Evolutionary conservation across 2,329 filamentous ascomycete species (phyloP), one percentile per base, ranked within the genome.

Genomic region (Scolecobasidium constrictum): DNA sequence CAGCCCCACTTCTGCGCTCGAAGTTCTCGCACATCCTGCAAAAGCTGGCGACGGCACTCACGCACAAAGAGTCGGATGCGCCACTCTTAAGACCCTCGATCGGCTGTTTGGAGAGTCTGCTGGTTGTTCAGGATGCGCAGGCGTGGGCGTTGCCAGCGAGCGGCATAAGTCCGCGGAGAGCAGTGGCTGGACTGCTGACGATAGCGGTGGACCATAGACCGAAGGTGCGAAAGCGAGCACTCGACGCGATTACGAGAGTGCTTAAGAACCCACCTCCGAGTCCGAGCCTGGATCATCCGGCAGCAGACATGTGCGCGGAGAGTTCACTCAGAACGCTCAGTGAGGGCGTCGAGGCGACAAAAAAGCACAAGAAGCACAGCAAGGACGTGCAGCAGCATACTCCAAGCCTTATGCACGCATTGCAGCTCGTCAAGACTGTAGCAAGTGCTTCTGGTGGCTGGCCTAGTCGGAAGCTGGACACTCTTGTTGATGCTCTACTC

Each of bases 11-110:
- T 46, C 81, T 98, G 45, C 85, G 88, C 56, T 83, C 86, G 51
- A 95, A 96, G 63, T 98, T 98, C 67, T 83, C 85, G 20, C 85
- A 93, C 62, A 95, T 98, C 55, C 78, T 98, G 47, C 78, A 81
- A 22, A 80, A 83, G 47, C 76, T 98, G 51, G 87, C 86, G 16
- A 88, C 90, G 2, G 82, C 88, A 11, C 72, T 98, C 37, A 79
- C 84, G 42, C 72, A 85, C 50, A 70, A 78, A 35, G 83, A 92
- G 53, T 84, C 86, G 47, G 90, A 95, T 63, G 86, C 92, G 5
- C 83, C 88, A 4, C 73, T 96, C 5, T 69, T 96, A 44, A 74
- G 85, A 54, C 82, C 88, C 0, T 92, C 87, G 9, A 92, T 96
- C 55, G 92, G 92, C 53, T 94, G 86, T 57, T 73, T 98, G 31